These are phyloP conservation scores for Xylariales sp. DNA, from an alignment of 2,329 filamentous ascomycete genomes.

Conservation along the genomic window DNA sequence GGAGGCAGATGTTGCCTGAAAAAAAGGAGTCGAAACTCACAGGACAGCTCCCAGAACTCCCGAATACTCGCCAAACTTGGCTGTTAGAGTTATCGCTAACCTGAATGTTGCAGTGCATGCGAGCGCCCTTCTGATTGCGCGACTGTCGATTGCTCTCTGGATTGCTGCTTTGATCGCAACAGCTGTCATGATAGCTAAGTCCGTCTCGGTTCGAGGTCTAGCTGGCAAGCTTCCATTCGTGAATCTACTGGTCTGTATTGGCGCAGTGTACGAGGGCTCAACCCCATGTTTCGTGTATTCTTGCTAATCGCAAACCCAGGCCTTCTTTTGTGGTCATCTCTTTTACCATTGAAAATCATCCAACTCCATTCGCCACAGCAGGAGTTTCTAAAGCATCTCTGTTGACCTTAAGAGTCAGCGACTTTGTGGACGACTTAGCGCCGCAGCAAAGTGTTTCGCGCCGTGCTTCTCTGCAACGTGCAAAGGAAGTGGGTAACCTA, in stretches of 20 bases:
- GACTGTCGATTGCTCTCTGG: slow-evolving; percentile 26
- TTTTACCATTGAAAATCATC: slow-evolving; percentile 24
- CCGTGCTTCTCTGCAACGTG: background rate
- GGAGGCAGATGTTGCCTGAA: no score
- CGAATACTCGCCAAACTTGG: no score
- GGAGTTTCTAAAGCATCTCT: slow-evolving; percentile 20
- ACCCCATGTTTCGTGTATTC: no score
- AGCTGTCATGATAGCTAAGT: slow-evolving; percentile 21
- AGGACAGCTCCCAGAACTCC: no score
- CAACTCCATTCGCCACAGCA: slow-evolving; percentile 23
- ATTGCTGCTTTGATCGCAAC: slow-evolving; percentile 25
- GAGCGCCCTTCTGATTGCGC: slow-evolving; percentile 24
- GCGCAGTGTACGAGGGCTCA: slow-evolving; percentile 23
- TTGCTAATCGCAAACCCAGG: slow-evolving; percentile 11
- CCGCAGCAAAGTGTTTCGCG: slow-evolving; percentile 11
- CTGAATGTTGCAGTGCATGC: no score
- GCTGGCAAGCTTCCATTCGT: slow-evolving; percentile 25
- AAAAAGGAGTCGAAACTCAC: no score
- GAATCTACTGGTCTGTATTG: slow-evolving; percentile 24
- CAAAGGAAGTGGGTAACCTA: slow-evolving; percentile 9
- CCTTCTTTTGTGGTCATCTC: slow-evolving; percentile 25
- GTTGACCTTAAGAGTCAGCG: slow-evolving; percentile 19
- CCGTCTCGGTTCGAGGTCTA: slow-evolving; percentile 12
- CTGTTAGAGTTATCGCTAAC: no score
- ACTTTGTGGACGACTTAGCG: slow-evolving; percentile 19